Conservation (phyloP, 2,329 filamentous ascomycete genomes). For the Nemania bipapillata region DNA sequence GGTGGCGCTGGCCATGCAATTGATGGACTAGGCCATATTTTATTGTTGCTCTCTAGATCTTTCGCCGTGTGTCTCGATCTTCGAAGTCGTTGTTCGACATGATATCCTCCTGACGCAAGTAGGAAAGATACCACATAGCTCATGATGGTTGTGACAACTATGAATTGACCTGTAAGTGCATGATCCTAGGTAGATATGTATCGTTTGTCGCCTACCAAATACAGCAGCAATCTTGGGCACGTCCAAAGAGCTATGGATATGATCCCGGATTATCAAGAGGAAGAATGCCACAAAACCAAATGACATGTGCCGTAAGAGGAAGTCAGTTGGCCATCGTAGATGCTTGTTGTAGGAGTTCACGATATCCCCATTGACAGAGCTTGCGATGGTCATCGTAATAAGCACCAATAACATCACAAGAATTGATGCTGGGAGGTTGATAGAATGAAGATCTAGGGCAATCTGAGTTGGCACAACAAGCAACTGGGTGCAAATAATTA, state of each 20-base stretch:
- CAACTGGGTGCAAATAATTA: constrained; percentile 44
- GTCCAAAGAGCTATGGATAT: constrained; percentile 43
- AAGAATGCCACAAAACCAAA: constrained; percentile 51
- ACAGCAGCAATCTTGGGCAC: constrained; percentile 44
- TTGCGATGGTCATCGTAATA: constrained; percentile 42
- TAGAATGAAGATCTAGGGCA: constrained; percentile 40
- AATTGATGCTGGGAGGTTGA: constrained; percentile 50
- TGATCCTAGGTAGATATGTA: background rate
- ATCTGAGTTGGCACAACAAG: constrained; percentile 48
- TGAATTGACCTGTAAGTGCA: constrained; percentile 17
- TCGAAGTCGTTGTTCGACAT: constrained; percentile 44
- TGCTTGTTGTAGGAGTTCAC: constrained; percentile 43
- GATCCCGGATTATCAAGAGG: constrained; percentile 50
- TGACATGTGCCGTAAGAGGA: constrained; percentile 51
- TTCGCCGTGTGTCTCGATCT: constrained; percentile 27
- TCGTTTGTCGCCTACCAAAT: constrained; percentile 43
- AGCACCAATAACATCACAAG: constrained; percentile 47
- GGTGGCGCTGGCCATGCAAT: constrained; percentile 43
- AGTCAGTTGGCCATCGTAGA: constrained; percentile 49
- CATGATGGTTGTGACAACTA: constrained; percentile 46
- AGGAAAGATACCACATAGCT: constrained; percentile 45
- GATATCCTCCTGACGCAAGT: constrained; percentile 41
- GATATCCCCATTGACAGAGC: constrained; percentile 39
- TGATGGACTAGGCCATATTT: constrained; percentile 44
- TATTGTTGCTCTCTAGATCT: constrained; percentile 44